These are phyloP conservation scores for Euphorbia tirucalli DNA, from an alignment of 345 rosid species.

Conservation along the genomic window DNA sequence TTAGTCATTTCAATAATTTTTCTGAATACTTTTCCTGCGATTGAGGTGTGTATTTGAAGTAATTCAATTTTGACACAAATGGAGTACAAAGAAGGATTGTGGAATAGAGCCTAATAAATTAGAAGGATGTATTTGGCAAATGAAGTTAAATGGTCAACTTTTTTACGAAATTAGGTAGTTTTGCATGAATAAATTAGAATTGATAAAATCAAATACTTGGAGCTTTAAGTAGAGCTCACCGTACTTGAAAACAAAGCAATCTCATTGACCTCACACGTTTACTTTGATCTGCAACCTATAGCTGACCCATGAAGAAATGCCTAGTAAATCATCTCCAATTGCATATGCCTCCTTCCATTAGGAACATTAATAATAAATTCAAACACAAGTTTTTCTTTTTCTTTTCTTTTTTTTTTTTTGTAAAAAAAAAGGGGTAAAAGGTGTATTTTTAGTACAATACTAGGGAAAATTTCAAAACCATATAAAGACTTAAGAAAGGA, in stretches of 20 bases:
- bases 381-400: too few relatives aligned
- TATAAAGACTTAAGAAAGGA: too few relatives aligned
- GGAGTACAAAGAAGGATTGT: background rate
- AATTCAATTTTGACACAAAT: background rate
- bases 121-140: background rate
- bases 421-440: too few relatives aligned
- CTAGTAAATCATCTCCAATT: too few relatives aligned
- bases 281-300: too few relatives aligned
- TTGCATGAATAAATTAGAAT: constrained; percentile 5
- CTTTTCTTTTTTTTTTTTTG: too few relatives aligned
- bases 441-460: too few relatives aligned
- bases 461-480: too few relatives aligned
- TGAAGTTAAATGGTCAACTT: background rate
- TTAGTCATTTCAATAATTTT: constrained; percentile 6
- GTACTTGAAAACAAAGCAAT: constrained; percentile 17
- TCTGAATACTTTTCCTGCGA: background rate
- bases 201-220: background rate
- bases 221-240: constrained; percentile 9
- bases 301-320: too few relatives aligned
- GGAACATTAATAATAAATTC: too few relatives aligned
- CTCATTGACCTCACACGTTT: background rate
- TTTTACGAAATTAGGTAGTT: constrained; percentile 10
- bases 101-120: constrained; percentile 20
- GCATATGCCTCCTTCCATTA: background rate
- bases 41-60: background rate